Evolutionary conservation across 202 grass and related monocot genomes (phyloP).

Genomic region (Elaeis oleifera): DNA sequence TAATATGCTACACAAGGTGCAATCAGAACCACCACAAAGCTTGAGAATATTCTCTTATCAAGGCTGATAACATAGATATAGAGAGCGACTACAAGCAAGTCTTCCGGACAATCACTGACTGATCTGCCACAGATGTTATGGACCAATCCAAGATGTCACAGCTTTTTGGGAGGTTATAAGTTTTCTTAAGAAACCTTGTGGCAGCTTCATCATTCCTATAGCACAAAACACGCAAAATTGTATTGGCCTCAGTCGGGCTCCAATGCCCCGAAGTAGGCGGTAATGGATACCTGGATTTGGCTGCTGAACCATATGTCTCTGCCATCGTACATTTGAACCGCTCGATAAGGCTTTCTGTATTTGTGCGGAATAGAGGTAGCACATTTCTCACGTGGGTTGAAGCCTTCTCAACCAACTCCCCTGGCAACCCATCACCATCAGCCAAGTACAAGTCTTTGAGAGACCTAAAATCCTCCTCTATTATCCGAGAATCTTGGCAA

Average conservation of each 20-base stretch:
- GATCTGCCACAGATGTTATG: no score
- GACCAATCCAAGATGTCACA: slow-evolving; percentile 15
- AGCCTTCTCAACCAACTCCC: slow-evolving; percentile 83
- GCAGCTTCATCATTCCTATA: slow-evolving; percentile 75
- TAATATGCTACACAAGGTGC: no score
- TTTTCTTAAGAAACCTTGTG: slow-evolving; percentile 89
- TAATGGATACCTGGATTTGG: slow-evolving; percentile 52
- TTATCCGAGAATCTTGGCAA: slow-evolving; percentile 50
- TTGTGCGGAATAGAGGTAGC: slow-evolving; percentile 53
- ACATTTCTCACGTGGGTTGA: slow-evolving; percentile 83
- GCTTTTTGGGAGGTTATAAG: slow-evolving; percentile 82
- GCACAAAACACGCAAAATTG: slow-evolving; percentile 77
- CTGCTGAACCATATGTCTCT: slow-evolving; percentile 39
- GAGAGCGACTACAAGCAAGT: no score
- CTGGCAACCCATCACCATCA: slow-evolving; percentile 95
- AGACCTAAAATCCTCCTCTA: slow-evolving; percentile 77
- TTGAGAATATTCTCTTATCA: no score
- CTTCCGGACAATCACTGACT: no score
- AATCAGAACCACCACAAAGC: no score
- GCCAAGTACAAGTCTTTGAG: slow-evolving; percentile 81
- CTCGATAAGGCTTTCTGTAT: slow-evolving; percentile 67
- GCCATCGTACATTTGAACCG: slow-evolving; percentile 58
- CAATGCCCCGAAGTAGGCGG: slow-evolving; percentile 79
- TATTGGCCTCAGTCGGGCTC: slow-evolving; percentile 84
- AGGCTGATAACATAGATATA: no score